Evolutionary conservation across 129 eudicot species (phyloP), one percentile per base, ranked within the genome.

Genomic region (Flaveria ramosissima): DNA sequence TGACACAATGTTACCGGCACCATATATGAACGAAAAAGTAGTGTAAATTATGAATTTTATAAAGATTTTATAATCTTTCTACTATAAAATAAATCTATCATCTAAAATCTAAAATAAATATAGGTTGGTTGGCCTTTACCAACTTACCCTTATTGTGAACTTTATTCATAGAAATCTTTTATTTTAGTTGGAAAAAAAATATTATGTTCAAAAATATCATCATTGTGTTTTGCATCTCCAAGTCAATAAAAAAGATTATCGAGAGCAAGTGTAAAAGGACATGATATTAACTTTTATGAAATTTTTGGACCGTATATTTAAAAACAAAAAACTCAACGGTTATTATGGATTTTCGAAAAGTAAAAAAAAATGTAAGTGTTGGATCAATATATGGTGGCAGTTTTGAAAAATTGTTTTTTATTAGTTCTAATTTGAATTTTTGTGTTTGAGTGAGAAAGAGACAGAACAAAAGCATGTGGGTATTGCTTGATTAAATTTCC

Each of bases 401-500:
- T 60, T 77, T 73, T 64, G 69, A 71, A 61, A 59, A 43, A 59
- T 43, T 70, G 71, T 51, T 59, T 7, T 65, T 79, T 67, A 41
- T 68, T 60, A 53, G 21, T 43, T 53, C 36, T 71, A 72, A 56
- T 70, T 77, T 53, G 67, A 68, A 78, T 5, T 63, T 7, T 63
- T 27, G 69, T 30, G 69, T 63, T 46, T 30, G 77, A 20, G 77
- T 36, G 67, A 78, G 66, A 56, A 60, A 60, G 80, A 86, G 82
- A 81, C 66, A 77, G 86, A 45, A 86, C 86, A 76, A 83, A 73
- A 82, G 76, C 90, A 88, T 88, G 93, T 88, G 93, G 81, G 82
- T 74, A 70, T 85, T 85, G 85, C 77, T 81, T 75, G 88, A 74
- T 78, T 74, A 24, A 68, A 66, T 81, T 74, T 83, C 62, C 83